phyloP scores from a whole-genome alignment of 2,329 filamentous ascomycete genomes.

The Fusarium robinianum region DNA sequence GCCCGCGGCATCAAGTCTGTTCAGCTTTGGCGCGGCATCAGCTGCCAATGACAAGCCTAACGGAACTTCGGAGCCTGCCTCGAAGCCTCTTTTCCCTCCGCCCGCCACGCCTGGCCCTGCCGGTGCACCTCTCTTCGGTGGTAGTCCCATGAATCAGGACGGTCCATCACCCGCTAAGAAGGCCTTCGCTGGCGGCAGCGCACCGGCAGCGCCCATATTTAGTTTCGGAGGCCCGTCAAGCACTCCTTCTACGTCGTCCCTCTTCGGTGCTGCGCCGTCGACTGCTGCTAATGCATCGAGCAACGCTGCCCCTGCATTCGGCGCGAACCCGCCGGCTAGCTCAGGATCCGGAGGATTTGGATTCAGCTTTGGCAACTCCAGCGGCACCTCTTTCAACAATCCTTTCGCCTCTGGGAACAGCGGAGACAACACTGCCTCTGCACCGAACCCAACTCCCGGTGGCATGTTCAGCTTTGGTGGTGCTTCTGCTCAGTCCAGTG shows the following conservation, averaged over 20 bases:
- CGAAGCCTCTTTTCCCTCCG: conserved; percentile 47
- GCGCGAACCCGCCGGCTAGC: conserved; percentile 35
- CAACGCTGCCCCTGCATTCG: conserved; percentile 46
- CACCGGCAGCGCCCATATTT: conserved; percentile 40
- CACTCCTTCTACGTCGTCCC: conserved; percentile 31
- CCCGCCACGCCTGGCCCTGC: conserved; percentile 42
- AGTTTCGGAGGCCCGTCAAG: conserved; percentile 38
- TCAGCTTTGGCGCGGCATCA: conserved; percentile 42
- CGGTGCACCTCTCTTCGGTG: conserved; percentile 44
- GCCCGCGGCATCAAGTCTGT: conserved; percentile 36
- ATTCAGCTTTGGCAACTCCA: conserved; percentile 42
- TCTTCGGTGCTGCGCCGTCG: conserved; percentile 42
- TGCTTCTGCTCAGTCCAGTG: conserved; percentile 37
- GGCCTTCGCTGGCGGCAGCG: conserved; percentile 35
- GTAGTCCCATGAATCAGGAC: conserved; percentile 52
- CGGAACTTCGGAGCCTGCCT: conserved; percentile 31
- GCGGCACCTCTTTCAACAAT: conserved; percentile 45
- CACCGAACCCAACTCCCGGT: conserved; percentile 30
- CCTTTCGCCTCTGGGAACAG: conserved; percentile 44
- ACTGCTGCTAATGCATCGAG: conserved; percentile 28
- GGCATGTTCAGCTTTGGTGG: conserved; percentile 47
- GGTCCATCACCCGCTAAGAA: conserved; percentile 46
- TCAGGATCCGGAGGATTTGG: conserved; percentile 33
- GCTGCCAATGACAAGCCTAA: conserved; percentile 35
- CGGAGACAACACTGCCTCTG: conserved; percentile 31